Evolutionary conservation across 1,284 basidiomycete species (phyloP).

Genomic region (Apiotrichum porosum): DNA sequence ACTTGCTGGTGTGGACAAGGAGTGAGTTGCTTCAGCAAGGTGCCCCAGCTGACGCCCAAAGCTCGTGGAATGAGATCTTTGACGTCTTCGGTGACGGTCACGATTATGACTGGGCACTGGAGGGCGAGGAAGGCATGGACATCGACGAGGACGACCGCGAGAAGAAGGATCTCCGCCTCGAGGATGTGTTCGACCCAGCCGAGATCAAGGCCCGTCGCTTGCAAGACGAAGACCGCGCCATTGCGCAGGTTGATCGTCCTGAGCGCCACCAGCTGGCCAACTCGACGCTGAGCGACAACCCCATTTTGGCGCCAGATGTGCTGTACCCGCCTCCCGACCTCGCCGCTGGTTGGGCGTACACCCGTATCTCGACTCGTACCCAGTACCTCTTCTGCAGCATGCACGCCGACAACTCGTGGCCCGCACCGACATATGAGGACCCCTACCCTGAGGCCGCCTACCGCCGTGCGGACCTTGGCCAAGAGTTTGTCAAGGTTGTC

Average conservation of each 20-base stretch:
- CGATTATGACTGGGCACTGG: constrained; percentile 93
- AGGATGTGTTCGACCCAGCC: constrained; percentile 96
- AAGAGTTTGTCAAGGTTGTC: constrained; percentile 72
- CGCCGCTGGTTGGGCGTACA: constrained; percentile 84
- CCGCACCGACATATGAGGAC: constrained; percentile 49
- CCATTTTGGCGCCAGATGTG: constrained; percentile 59
- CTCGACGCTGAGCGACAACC: constrained; percentile 68
- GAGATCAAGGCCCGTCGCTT: constrained; percentile 88
- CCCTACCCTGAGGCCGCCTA: constrained; percentile 43
- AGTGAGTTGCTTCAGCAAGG: constrained; percentile 54
- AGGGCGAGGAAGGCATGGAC: constrained; percentile 62
- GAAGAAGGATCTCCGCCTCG: constrained; percentile 70
- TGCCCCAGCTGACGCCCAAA: constrained; percentile 46
- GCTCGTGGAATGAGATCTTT: constrained; percentile 93
- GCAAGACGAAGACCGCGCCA: constrained; percentile 91
- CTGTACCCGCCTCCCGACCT: constrained; percentile 56
- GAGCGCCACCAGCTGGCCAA: constrained; percentile 94
- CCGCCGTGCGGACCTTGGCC: constrained; percentile 56
- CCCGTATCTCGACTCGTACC: constrained; percentile 73
- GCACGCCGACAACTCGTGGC: constrained; percentile 25
- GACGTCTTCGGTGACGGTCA: constrained; percentile 96
- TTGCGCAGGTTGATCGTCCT: constrained; percentile 83
- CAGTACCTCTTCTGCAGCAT: constrained; percentile 52
- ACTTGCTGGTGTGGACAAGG: constrained; percentile 77
- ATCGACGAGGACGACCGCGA: constrained; percentile 62